Evolutionary conservation across 1,284 basidiomycete genomes (phyloP).

Genomic region (Ustilago nuda): DNA sequence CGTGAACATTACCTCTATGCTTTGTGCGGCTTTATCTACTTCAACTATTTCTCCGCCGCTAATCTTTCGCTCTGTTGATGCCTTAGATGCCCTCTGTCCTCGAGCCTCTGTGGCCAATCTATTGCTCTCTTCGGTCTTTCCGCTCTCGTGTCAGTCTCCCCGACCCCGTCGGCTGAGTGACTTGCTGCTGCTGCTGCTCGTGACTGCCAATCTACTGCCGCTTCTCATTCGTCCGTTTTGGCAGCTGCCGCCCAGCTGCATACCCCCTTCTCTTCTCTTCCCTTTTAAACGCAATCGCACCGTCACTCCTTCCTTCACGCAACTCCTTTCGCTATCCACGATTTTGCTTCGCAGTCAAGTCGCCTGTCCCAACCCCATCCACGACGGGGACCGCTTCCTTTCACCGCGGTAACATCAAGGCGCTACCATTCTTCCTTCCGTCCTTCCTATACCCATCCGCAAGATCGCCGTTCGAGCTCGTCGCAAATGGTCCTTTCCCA

Average conservation of each 20-base stretch:
- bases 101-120: not conserved
- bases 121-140: not conserved
- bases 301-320: constrained; percentile 11
- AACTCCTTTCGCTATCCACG: constrained; percentile 22
- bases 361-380: constrained; percentile 12
- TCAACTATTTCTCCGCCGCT: constrained; percentile 3
- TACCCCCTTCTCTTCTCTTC: constrained; percentile 7
- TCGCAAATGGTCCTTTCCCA: not conserved
- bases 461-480: constrained; percentile 2
- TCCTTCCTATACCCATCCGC: not conserved
- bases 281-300: constrained; percentile 31
- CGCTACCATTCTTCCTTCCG: not conserved
- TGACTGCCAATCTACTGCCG: constrained; percentile 3
- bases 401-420: constrained; percentile 8
- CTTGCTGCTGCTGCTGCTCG: constrained; percentile 1
- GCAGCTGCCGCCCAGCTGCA: constrained; percentile 35
- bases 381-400: constrained; percentile 5
- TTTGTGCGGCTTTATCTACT: no score
- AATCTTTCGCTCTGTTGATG: not conserved
- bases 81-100: not conserved
- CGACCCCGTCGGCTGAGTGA: constrained; percentile 16
- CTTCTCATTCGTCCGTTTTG: constrained; percentile 27
- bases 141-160: not conserved
- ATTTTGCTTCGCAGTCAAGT: not conserved
- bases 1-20: no score